Evolutionary conservation across 345 rosid genomes (phyloP).

Genomic region (Arabidopsis suecica): DNA sequence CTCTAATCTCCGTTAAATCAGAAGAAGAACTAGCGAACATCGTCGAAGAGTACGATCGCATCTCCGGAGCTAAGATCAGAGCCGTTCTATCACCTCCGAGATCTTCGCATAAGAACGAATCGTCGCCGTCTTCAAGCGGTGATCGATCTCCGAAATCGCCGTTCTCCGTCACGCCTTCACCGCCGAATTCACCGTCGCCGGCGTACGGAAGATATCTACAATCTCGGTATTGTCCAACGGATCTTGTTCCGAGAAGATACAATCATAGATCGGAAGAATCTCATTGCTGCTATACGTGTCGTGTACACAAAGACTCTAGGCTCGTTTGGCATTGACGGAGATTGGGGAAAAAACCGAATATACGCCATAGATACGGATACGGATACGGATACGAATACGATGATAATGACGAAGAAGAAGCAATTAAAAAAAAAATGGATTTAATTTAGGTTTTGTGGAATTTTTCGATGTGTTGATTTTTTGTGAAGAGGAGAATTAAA

Average conservation of each 20-base stretch:
- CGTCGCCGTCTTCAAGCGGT: conserved; percentile 59
- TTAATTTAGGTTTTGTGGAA: conserved; percentile 2
- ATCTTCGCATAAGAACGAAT: conserved; percentile 54
- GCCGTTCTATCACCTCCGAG: conserved; percentile 57
- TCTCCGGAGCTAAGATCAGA: conserved; percentile 52
- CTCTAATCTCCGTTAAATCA: conserved; percentile 73
- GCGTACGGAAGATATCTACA: conserved; percentile 16
- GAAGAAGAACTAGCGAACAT: conserved; percentile 71
- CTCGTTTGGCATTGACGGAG: conserved; percentile 38
- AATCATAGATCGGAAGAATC: conserved; percentile 31
- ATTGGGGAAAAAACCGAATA: conserved; percentile 13
- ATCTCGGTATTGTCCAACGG: conserved; percentile 36
- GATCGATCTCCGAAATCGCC: conserved; percentile 43
- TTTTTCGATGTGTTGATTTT: conserved; percentile 13
- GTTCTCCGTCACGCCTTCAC: conserved; percentile 37
- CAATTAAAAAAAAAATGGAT: not conserved
- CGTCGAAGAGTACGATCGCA: conserved; percentile 54
- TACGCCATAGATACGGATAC: conserved; percentile 32
- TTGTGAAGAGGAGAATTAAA: conserved; percentile 17
- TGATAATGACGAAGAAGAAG: conserved; percentile 7
- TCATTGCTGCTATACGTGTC: conserved; percentile 39
- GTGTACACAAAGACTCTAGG: conserved; percentile 43
- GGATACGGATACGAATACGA: conserved; percentile 20
- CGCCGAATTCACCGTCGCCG: conserved; percentile 46
- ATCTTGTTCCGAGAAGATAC: conserved; percentile 35